A percentile compares a stretch with the other conserved stretches of the same genome.
Conservation (phyloP, 1,284 basidiomycete genomes). For the Ceraceosorus guamensis region DNA sequence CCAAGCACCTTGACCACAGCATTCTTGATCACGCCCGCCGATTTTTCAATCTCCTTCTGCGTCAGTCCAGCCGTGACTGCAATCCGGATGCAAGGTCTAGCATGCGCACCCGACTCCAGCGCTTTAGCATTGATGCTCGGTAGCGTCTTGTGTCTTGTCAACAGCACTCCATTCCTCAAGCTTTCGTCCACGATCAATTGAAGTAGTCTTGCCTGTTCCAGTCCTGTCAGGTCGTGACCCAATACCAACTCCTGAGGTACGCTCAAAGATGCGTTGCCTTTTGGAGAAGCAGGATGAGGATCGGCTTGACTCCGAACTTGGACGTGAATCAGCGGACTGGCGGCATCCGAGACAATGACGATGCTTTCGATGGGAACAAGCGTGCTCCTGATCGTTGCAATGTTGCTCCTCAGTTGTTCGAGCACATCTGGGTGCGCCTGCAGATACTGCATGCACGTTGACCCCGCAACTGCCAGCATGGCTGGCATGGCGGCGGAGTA, state of each 20-base stretch:
- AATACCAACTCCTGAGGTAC: slow-evolving; percentile 13
- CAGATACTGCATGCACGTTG: slow-evolving; percentile 65
- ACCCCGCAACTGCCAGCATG: slow-evolving; percentile 76
- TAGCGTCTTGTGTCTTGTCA: slow-evolving; percentile 28
- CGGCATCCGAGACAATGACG: slow-evolving; percentile 72
- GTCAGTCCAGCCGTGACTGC: slow-evolving; percentile 68
- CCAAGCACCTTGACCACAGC: slow-evolving; percentile 64
- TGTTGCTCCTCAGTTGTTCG: slow-evolving; percentile 69
- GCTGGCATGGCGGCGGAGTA: slow-evolving; percentile 93
- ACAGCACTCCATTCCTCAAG: slow-evolving; percentile 35
- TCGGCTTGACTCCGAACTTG: slow-evolving; percentile 54
- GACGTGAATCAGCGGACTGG: slow-evolving; percentile 81
- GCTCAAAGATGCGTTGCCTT: not conserved
- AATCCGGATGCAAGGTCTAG: slow-evolving; percentile 76
- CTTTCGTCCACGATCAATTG: slow-evolving; percentile 37
- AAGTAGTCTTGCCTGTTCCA: slow-evolving; percentile 35
- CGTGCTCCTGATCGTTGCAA: slow-evolving; percentile 64
- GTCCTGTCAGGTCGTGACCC: slow-evolving; percentile 29
- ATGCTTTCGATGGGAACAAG: slow-evolving; percentile 70
- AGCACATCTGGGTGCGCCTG: slow-evolving; percentile 60
- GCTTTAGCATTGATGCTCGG: slow-evolving; percentile 33
- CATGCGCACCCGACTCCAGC: slow-evolving; percentile 27
- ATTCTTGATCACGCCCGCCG: slow-evolving; percentile 65
- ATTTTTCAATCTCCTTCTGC: slow-evolving; percentile 86
- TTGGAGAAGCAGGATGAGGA: slow-evolving; percentile 24